phyloP scores from a whole-genome alignment of 257 asterid species.

The Voacanga thouarsii region DNA sequence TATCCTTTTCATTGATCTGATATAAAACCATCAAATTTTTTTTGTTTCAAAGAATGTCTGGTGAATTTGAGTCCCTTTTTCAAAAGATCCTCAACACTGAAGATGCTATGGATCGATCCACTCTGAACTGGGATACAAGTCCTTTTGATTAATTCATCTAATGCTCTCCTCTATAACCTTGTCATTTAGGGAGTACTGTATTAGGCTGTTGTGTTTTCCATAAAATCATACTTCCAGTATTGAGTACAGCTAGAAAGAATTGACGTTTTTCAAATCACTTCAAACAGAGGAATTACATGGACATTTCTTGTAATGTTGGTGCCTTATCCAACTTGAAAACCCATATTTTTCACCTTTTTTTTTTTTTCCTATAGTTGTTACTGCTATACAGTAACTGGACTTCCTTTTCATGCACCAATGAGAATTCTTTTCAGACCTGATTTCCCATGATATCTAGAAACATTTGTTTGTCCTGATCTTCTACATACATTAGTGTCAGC shows the following conservation, averaged over 20 bases:
- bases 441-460: neutral
- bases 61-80: neutral
- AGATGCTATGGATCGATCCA: neutral
- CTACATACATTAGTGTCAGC: neutral
- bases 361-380: too few species aligned
- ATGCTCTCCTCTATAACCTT: neutral
- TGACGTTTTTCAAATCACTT: neutral
- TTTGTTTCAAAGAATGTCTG: neutral
- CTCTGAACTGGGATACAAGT: neutral
- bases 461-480: neutral
- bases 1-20: constrained; percentile 13
- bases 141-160: neutral
- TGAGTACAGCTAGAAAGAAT: neutral
- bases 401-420: neutral
- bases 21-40: neutral
- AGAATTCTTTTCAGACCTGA: neutral
- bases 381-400: neutral
- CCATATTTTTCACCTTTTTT: neutral
- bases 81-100: neutral
- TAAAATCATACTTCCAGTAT: neutral
- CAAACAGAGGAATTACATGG: neutral
- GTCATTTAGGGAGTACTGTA: neutral
- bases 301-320: neutral
- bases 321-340: neutral
- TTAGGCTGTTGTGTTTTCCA: neutral